Base-by-base conservation (phyloP, 768 basidiomycete genomes). In the Ramaria sp. region DNA sequence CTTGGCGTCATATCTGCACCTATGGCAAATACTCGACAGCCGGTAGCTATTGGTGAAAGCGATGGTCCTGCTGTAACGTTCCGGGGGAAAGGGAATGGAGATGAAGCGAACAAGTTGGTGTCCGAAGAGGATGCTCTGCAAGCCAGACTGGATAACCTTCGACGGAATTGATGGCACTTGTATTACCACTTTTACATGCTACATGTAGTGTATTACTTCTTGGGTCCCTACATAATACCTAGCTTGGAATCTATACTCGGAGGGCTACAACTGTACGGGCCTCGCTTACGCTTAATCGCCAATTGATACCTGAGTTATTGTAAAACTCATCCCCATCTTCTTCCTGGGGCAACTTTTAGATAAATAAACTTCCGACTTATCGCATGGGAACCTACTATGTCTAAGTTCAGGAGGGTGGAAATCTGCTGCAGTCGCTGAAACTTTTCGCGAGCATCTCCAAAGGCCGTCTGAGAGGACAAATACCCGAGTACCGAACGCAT, bases 301-400 rank as follows among this genome's bases (percentile, higher is more conserved):
- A 95, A 12, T 83, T 78, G 60, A 96, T 91, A 19, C 94, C 94
- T 3, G 91, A 94, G 53, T 88, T 82, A 61, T 87, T 90, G 69
- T 92, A 97, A 68, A 97, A 96, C 54, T 94, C 91, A 61, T 94
- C 88, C 4, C 93, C 84, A 63, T 93, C 91, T 69, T 96, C 94
- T 62, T 95, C 93, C 92, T 93, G 63, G 38, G 47, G 31, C 43
- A 27, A 39, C 27, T 17, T 47, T 42, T 17, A 56, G 33, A 19
- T 13, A 19, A 30, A 56, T 48, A 12, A 37, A 13, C 34, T 13
- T 2, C 1, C n/a, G 9, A 2, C 10, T 3, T 24, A 41, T 49
- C 51, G 34, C 7, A 12, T 38, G 46, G 48, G 15, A 11, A 72
- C 83, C 57, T 64, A 88, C 90, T 54, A 70, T 75, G 65, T 96